Base-by-base conservation (phyloP, 768 basidiomycete species). In the Phaeotremella fagi region DNA sequence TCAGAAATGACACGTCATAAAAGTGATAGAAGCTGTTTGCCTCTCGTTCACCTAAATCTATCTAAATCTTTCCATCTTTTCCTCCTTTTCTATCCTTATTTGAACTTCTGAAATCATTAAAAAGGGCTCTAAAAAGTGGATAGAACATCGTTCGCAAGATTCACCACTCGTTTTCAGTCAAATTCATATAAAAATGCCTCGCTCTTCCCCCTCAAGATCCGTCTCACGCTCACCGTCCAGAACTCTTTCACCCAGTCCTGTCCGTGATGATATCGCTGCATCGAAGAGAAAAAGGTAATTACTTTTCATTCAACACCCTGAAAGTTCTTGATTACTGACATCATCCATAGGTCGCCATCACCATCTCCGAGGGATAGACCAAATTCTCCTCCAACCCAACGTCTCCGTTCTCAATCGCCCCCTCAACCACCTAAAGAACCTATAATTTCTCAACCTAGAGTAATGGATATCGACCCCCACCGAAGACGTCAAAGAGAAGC, bases 401-500 rank as follows among this genome's bases (percentile, higher is more conserved):
- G 75, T 24, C 59, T 68, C 20, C 60, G 74, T 1, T 72, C 70
- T 2, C 38, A 49, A 15, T 71, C 70, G 33, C 80, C 18, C 74
- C 38, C 35, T 20, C 60, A 41, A 24, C 50, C 35, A 27, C 55
- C 14, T 25, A 66, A 56, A 35, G 49, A 37, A 27, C 37, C 18
- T 22, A 52, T 54, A 50, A 55, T 55, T 28, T 47, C 45, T 48
- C 50, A 45, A 18, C 55, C 55, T 23, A 54, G 72, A 66, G 81
- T 89, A 14, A 73, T 71, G 23, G 90, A 91, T 72, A 83, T 81
- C 16, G 88, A 91, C 71, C 89, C 88, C 14, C 77, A 81, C 6
- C 83, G 88, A 29, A 79, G 82, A 23, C 82, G 83, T 0, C 82
- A 90, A 66, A 83, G 90, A 41, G 88, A 91, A 70, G 64, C 58